A percentile compares a stretch with the other conserved stretches of the same genome.
phyloP scores from a whole-genome alignment of 108 stramenopile species.

The Mediolabrus comicus region DNA sequence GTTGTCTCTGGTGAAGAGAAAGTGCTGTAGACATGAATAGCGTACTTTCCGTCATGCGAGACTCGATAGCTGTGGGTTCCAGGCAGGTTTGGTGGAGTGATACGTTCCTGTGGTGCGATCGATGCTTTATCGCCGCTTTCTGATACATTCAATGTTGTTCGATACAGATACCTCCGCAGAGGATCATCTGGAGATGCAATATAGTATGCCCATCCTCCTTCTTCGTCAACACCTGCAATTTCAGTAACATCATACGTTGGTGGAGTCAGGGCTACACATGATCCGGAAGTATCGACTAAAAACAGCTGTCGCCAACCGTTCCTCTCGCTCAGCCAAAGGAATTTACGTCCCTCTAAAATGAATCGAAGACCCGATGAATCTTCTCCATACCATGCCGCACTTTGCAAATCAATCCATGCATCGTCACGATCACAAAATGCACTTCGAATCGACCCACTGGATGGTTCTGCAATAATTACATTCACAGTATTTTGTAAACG shows the following conservation, averaged over 20 bases:
- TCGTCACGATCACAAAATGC: slow-evolving; percentile 41
- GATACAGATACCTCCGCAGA: slow-evolving; percentile 39
- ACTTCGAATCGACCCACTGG: slow-evolving; percentile 32
- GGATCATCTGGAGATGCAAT: slow-evolving; percentile 46
- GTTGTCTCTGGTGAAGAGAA: slow-evolving; percentile 40
- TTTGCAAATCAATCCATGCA: slow-evolving; percentile 44
- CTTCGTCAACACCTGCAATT: slow-evolving; percentile 48
- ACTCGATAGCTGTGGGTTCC: slow-evolving; percentile 42
- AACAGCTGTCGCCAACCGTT: slow-evolving; percentile 47
- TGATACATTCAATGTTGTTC: slow-evolving; percentile 38
- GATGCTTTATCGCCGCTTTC: background rate
- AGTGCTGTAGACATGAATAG: slow-evolving; percentile 38
- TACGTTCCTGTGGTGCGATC: slow-evolving; percentile 28
- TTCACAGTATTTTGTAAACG: slow-evolving; percentile 43
- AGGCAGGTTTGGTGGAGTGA: slow-evolving; percentile 35
- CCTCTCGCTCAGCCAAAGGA: slow-evolving; percentile 43
- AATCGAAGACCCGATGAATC: slow-evolving; percentile 45
- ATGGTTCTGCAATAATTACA: slow-evolving; percentile 32
- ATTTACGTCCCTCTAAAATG: slow-evolving; percentile 25
- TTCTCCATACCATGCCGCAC: slow-evolving; percentile 44
- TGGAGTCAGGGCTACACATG: slow-evolving; percentile 22
- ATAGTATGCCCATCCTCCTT: slow-evolving; percentile 37
- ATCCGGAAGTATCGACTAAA: slow-evolving; percentile 28
- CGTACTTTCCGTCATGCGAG: slow-evolving; percentile 40
- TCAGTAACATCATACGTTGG: slow-evolving; percentile 38